Percentiles rank a stretch among this genome's conserved stretches.
Conservation (phyloP, 164 flowering plant species). For the Umbellularia californica region DNA sequence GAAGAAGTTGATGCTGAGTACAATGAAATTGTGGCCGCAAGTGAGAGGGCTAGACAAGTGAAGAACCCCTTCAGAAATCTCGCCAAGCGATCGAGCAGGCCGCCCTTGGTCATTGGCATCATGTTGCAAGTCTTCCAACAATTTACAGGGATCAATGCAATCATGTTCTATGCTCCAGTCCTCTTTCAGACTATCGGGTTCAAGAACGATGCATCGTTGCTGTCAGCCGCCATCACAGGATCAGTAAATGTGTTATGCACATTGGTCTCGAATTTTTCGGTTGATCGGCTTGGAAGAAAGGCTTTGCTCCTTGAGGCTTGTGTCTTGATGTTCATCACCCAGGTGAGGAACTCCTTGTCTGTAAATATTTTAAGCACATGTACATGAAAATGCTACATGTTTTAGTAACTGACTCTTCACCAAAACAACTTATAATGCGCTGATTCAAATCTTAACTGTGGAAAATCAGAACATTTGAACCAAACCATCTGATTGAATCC, state of each 20-base stretch:
- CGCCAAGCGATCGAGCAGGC: slow-evolving; percentile 15
- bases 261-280: slow-evolving; percentile 14
- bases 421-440: not conserved
- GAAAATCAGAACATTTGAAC: no score
- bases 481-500: no score
- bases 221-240: slow-evolving; percentile 26
- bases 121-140: slow-evolving; percentile 24
- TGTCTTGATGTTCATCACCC: slow-evolving; percentile 24
- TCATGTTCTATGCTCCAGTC: slow-evolving; percentile 34
- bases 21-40: slow-evolving; percentile 15
- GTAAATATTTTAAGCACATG: not conserved
- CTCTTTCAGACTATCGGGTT: slow-evolving; percentile 30
- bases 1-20: slow-evolving; percentile 26
- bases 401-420: not conserved
- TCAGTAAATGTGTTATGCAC: slow-evolving; percentile 24
- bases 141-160: slow-evolving; percentile 30
- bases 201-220: slow-evolving; percentile 17
- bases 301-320: slow-evolving; percentile 23
- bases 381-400: not conserved
- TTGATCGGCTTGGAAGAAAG: slow-evolving; percentile 25
- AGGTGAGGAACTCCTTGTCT: slow-evolving; percentile 11
- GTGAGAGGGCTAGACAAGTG: slow-evolving; percentile 17
- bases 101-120: slow-evolving; percentile 24
- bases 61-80: slow-evolving; percentile 20
- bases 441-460: not conserved